Percentiles rank a stretch among this genome's conserved stretches.
Evolutionary conservation across 441 rosid species (phyloP).

Genomic region (Aleurites moluccanus): DNA sequence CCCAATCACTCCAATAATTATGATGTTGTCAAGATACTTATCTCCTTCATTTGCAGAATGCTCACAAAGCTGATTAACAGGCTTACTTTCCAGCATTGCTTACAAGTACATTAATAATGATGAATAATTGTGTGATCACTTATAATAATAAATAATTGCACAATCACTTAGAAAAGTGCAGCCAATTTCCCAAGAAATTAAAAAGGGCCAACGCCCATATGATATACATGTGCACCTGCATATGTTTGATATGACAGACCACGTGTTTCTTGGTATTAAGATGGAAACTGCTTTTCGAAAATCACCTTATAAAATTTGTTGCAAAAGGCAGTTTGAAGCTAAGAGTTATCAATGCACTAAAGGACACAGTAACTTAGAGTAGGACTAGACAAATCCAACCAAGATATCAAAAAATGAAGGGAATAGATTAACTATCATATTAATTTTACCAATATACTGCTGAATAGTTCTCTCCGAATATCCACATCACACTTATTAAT

Average conservation of each 20-base stretch:
- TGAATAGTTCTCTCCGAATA: constrained; percentile 90
- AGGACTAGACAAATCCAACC: background rate
- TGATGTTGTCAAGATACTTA: background rate
- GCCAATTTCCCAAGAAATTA: background rate
- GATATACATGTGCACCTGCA: too few relatives aligned
- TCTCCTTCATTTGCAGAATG: background rate
- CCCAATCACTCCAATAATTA: background rate
- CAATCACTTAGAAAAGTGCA: background rate
- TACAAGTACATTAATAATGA: background rate
- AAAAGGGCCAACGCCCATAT: too few relatives aligned
- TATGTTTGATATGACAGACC: too few relatives aligned
- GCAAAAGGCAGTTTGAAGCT: background rate
- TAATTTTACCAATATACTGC: constrained; percentile 83
- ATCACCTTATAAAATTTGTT: too few relatives aligned
- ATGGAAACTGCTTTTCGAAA: too few relatives aligned
- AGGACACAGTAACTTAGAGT: background rate
- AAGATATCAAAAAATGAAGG: background rate
- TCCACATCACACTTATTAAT: constrained; percentile 94
- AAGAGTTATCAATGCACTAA: background rate
- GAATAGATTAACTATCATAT: background rate
- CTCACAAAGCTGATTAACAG: background rate
- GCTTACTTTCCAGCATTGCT: background rate
- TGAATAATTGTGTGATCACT: background rate
- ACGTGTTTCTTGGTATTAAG: too few relatives aligned
- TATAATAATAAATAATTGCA: too few relatives aligned